These are phyloP conservation scores for Boeremia exigua DNA, from an alignment of 2,329 filamentous ascomycete species.

Conservation along the genomic window DNA sequence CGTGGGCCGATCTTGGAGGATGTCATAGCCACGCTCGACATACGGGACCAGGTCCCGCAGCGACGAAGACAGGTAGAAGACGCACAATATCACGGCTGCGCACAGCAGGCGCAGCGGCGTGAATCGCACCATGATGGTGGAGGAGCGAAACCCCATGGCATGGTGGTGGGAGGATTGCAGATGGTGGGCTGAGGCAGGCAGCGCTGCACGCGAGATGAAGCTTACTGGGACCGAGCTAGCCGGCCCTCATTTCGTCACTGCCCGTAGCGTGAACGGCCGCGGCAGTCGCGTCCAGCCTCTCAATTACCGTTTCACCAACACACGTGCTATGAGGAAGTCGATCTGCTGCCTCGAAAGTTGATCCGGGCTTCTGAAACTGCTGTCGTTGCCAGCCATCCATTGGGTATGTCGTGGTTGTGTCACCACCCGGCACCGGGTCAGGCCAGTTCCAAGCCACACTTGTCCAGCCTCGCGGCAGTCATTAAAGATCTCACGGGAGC, in stretches of 20 bases:
- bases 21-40: conserved; percentile 40
- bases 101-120: conserved; percentile 44
- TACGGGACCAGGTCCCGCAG: conserved; percentile 32
- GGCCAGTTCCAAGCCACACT: neutral
- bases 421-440: neutral
- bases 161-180: conserved; percentile 3
- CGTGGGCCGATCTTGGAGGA: conserved; percentile 35
- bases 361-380: neutral
- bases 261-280: neutral
- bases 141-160: conserved; percentile 21
- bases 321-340: neutral
- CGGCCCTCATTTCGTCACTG: conserved; percentile 7
- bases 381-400: neutral
- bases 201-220: conserved; percentile 10
- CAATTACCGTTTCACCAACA: neutral
- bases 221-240: conserved; percentile 1
- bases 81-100: conserved; percentile 32
- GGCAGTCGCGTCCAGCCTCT: conserved; percentile 8
- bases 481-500: neutral
- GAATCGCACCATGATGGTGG: conserved; percentile 46
- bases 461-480: neutral
- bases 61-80: conserved; percentile 33
- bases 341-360: neutral
- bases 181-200: conserved; percentile 1
- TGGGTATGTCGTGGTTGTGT: neutral